Evolutionary conservation across 2,329 filamentous ascomycete genomes (phyloP), one percentile per base, ranked within the genome.

Genomic region (Zasmidium citrigriseum): DNA sequence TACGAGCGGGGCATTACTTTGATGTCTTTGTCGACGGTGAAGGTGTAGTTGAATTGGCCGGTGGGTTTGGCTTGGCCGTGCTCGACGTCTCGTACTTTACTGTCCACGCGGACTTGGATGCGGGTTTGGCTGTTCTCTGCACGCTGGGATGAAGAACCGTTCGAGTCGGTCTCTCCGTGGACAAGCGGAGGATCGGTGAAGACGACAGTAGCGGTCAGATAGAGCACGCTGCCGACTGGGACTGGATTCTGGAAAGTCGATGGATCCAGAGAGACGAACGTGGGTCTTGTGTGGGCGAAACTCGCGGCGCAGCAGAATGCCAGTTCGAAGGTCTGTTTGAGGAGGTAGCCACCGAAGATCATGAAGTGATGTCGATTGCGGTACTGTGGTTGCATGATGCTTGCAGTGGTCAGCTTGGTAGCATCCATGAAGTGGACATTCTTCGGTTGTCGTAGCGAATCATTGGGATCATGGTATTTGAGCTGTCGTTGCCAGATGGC

Each of bases 11-110:
- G 88, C 77, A 89, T 84, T 20, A 90, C 83, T 66, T 85, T 82
- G 47, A 89, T 78, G 65, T 87, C 82, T 67, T 80, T 83, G 55
- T 86, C 82, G 1, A 89, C 86, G 54, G 82, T 79, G 69, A 90
- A 90, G 0, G 88, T 90, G 70, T 91, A 91, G 67, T 90, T 89
- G 76, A 91, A 91, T 66, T 89, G 86, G 3, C 89, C 89, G 0
- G 88, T 90, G 2, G 86, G 83, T 68, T 85, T 87, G 22, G 85
- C 83, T 50, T 81, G 81, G 4, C 85, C 86, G 67, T 90, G 87
- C 73, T 90, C 87, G 25, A 91, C 86, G 68, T 90, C 85, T 20
- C 87, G 78, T 14, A 91, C 88, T 69, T 89, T 89, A 29, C 85
- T 86, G 69, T 89, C 86, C 14, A 91, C 86, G 7, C 88, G 83